Conservation (phyloP, 1,139 yeast genomes). For the Blastobotrys proliferans region DNA sequence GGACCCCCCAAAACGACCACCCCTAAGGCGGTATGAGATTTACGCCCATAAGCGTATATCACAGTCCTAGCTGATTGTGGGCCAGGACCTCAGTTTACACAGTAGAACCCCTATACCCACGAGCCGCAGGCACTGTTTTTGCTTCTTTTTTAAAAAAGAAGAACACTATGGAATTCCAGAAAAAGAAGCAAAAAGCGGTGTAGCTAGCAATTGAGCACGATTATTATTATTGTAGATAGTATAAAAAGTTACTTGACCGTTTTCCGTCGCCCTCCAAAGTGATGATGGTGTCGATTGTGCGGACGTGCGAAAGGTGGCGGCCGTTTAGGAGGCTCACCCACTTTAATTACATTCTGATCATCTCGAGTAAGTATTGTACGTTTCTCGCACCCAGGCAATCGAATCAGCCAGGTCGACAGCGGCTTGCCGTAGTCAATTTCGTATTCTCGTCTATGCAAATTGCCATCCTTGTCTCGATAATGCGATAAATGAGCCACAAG, state of each 20-base stretch:
- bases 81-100: too few species aligned
- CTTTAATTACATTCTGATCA: slow-evolving; percentile 3
- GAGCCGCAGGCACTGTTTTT: too few species aligned
- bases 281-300: not conserved
- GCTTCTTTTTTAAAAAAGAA: too few species aligned
- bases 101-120: too few species aligned
- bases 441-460: slow-evolving; percentile 9
- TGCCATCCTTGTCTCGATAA: slow-evolving; percentile 7
- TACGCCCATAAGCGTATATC: too few species aligned
- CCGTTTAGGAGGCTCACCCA: slow-evolving; percentile 8
- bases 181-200: not conserved
- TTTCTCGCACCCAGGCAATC: slow-evolving; percentile 8
- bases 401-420: slow-evolving; percentile 7
- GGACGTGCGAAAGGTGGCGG: too few species aligned
- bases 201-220: not conserved
- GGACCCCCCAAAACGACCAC: too few species aligned
- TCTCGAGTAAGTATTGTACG: slow-evolving; percentile 8
- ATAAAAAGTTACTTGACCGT: not conserved
- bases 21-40: too few species aligned
- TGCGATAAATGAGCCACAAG: slow-evolving; percentile 8
- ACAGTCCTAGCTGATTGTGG: too few species aligned
- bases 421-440: slow-evolving; percentile 10
- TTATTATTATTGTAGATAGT: not conserved
- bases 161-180: too few species aligned
- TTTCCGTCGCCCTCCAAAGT: not conserved